Evolutionary conservation across 2,329 filamentous ascomycete species (phyloP), one percentile per base, ranked within the genome.

Genomic region (Davidsoniella neocaledoniae): DNA sequence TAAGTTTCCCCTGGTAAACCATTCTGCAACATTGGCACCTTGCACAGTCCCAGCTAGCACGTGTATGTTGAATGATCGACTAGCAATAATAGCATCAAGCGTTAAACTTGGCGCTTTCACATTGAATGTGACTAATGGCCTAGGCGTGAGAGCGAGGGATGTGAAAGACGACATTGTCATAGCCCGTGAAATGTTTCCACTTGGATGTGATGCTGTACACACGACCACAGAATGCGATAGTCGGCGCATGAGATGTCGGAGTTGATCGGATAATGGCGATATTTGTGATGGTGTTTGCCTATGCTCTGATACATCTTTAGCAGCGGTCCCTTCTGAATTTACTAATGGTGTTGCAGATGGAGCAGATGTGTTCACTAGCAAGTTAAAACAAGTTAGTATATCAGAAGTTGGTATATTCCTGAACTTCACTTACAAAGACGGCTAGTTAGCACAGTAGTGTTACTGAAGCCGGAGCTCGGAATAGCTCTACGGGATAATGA

Each of bases 121-220:
- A 61, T 78, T 78, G 64, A 79, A 77, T 0, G 68, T 70, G 5
- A 79, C 61, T 9, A 73, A 62, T 14, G 54, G 54, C 36, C 46
- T 23, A 1, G 74, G 73, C 23, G 61, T 65, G 16, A 77, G 64
- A 14, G 71, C 68, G 23, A 79, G 61, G 0, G 73, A 76, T 2
- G 74, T 74, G 54, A 79, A 70, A 2, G 73, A 77, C 5, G 75
- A 77, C 65, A 77, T 73, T 29, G 75, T 77, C 68, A 78, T 74
- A 44, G 68, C 74, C 29, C 69, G 66, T 5, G 68, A 58, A 39
- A 57, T 49, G 53, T 60, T 19, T 29, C 58, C 54, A 8, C 46
- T 14, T 25, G 48, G 16, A n/a, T 64, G 60, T n/a, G 63, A 59
- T 19, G 71, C 63, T 19, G 73, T 76, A 57, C 72, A 72, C 10